Percentiles rank a stretch among this genome's conserved stretches.
Conservation (phyloP, 2,329 filamentous ascomycete species). For the Epichloe amarillans region DNA sequence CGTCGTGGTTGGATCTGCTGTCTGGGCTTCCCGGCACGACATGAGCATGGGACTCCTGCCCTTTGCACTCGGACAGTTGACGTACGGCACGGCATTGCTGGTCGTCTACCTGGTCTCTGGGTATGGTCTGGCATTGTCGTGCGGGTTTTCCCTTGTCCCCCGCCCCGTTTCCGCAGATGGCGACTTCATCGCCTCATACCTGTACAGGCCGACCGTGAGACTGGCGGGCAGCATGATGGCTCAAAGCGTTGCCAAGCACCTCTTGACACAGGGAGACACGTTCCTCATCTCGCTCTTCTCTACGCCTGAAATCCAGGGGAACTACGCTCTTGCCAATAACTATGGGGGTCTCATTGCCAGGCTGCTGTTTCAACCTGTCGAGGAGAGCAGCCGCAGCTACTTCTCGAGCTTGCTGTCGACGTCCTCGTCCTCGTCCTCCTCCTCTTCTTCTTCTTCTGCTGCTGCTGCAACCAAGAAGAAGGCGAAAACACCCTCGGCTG, state of each 20-base stretch:
- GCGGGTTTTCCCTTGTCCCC: constrained; percentile 57
- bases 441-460: background rate
- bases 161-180: constrained; percentile 18
- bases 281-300: constrained; percentile 72
- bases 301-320: constrained; percentile 73
- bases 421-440: background rate
- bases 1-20: constrained; percentile 56
- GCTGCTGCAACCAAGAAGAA: background rate
- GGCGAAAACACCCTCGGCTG: constrained; percentile 10
- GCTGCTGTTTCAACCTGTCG: constrained; percentile 85
- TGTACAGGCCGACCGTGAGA: constrained; percentile 56
- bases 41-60: constrained; percentile 62
- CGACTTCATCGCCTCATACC: constrained; percentile 43
- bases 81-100: constrained; percentile 58
- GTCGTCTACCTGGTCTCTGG: constrained; percentile 55
- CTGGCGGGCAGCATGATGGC: constrained; percentile 73
- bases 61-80: constrained; percentile 76
- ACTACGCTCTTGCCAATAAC: constrained; percentile 87
- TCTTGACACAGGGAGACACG: constrained; percentile 89
- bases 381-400: constrained; percentile 82
- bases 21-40: constrained; percentile 40
- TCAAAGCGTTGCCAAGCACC: constrained; percentile 81
- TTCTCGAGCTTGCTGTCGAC: constrained; percentile 65
- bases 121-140: constrained; percentile 36
- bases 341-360: constrained; percentile 83